Conservation (phyloP, 495 filamentous ascomycete genomes). For the Tetracladium marchalianum region DNA sequence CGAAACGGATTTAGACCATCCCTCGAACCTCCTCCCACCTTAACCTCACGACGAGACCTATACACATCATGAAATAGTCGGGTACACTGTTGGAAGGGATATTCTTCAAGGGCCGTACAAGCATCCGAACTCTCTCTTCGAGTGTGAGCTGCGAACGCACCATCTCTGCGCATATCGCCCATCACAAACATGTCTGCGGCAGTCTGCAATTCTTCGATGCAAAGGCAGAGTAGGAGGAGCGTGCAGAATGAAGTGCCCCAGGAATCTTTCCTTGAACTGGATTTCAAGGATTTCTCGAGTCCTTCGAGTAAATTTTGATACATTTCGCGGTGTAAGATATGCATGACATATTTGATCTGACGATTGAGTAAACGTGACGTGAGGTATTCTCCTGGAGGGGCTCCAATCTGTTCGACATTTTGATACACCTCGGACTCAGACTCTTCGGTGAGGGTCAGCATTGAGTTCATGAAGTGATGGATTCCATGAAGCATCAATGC, state of each 20-base stretch:
- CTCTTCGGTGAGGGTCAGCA: slow-evolving; percentile 34
- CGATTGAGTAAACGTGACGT: slow-evolving; percentile 41
- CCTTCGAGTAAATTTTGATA: slow-evolving; percentile 34
- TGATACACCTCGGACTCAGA: slow-evolving; percentile 26
- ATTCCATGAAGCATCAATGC: slow-evolving; percentile 39
- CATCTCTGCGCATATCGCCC: slow-evolving; percentile 33
- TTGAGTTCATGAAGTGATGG: slow-evolving; percentile 39
- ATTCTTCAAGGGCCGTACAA: slow-evolving; percentile 36
- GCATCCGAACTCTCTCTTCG: slow-evolving; percentile 29
- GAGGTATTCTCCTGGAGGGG: slow-evolving; percentile 28
- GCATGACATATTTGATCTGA: slow-evolving; percentile 40
- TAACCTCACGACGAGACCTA: slow-evolving; percentile 30
- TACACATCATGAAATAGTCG: slow-evolving; percentile 46
- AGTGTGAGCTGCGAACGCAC: slow-evolving; percentile 21
- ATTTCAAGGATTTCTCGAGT: slow-evolving; percentile 37
- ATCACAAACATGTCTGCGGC: slow-evolving; percentile 39
- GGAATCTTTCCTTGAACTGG: slow-evolving; percentile 30
- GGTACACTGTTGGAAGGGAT: slow-evolving; percentile 41
- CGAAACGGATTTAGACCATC: slow-evolving; percentile 14
- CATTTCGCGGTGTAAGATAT: slow-evolving; percentile 35
- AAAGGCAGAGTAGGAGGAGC: slow-evolving; percentile 39
- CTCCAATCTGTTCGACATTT: slow-evolving; percentile 19
- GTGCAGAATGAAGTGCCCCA: slow-evolving; percentile 42
- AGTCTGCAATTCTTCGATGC: slow-evolving; percentile 40
- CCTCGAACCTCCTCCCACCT: slow-evolving; percentile 1